Percentiles rank a stretch among this genome's conserved stretches.
These are phyloP conservation scores for Gloeopeniophorella convolvens DNA, from an alignment of 768 basidiomycete genomes.

Conservation along the genomic window DNA sequence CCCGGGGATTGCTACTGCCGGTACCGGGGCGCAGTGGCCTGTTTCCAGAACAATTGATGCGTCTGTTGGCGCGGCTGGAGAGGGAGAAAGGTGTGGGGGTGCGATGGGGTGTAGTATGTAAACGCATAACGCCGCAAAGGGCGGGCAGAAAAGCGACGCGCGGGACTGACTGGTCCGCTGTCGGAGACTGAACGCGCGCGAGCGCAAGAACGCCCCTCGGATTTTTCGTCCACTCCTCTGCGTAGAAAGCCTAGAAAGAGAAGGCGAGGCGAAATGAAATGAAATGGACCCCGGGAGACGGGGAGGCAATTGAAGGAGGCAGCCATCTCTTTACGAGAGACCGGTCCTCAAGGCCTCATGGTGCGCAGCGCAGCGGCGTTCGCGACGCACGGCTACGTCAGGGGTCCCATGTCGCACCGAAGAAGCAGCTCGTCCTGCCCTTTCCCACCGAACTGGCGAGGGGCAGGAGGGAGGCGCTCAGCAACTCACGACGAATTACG, in stretches of 20 bases:
- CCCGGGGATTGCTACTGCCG: too few species aligned
- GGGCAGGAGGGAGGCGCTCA: constrained; percentile 1
- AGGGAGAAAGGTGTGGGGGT: too few species aligned
- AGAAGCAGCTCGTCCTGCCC: too few species aligned
- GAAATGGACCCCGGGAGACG: too few species aligned
- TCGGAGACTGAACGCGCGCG: neutral
- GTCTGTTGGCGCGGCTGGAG: too few species aligned
- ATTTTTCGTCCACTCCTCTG: constrained; percentile 4
- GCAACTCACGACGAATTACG: constrained; percentile 10
- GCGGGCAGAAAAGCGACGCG: too few species aligned
- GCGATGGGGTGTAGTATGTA: too few species aligned
- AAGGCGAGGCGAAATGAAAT: constrained; percentile 2
- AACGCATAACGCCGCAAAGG: too few species aligned
- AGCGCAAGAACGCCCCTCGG: constrained; percentile 5
- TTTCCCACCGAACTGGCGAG: constrained; percentile 2
- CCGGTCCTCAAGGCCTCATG: constrained; percentile 11
- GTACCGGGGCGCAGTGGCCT: too few species aligned
- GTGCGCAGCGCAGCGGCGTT: constrained; percentile 3
- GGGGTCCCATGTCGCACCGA: too few species aligned
- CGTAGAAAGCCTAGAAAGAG: neutral
- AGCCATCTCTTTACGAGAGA: constrained; percentile 9
- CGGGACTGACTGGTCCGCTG: too few species aligned
- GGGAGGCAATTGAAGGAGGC: neutral
- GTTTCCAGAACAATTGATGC: too few species aligned
- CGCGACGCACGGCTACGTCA: constrained; percentile 15